Base-by-base conservation (phyloP, 2,329 filamentous ascomycete genomes). In the Neocucurbitaria cava region DNA sequence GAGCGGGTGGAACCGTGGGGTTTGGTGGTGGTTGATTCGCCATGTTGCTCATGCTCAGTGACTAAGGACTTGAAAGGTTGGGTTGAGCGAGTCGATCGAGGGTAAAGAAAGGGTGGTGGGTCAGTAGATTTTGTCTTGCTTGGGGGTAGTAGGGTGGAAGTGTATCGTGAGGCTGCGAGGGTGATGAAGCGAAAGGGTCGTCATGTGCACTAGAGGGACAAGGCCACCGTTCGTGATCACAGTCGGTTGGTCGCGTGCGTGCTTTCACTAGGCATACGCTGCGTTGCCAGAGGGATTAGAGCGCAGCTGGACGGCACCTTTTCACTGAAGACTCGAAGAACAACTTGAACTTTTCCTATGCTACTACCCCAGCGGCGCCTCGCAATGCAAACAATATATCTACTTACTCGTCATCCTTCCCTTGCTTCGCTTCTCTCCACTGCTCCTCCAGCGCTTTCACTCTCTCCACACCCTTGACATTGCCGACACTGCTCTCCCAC, bases 401-500 rank as follows among this genome's bases (percentile, higher is more conserved):
- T n/a, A 21, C 3, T 11, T 40, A 40, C 38, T 23, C 38, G 10
- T 68, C 64, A 9, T 64, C 61, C 28, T 55, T 61, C 6, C 31
- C 53, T 15, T 46, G 59, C 51, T 47, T 63, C 50, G 72, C 77
- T 63, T 83, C 85, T 36, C 88, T 87, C 83, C 88, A 94, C 70
- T 89, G 87, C 68, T 83, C 83, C 46, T 90, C 90, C 73, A 87
- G 83, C 17, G 84, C 87, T 71, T 86, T 87, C 42, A 92, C 90
- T 64, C 83, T 84, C 71, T 91, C 89, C 44, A 86, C 81, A 64
- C 83, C 85, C 81, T 90, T 91, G 59, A 83, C 79, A 70, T 88
- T 86, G 1, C 90, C 91, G 54, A 85, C 68, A 42, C 74, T 73
- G 77, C 89, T 87, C 80, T 99, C 95, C 85, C 92, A 98, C 64